These are phyloP conservation scores for Podospora fimiseda DNA, from an alignment of 495 filamentous ascomycete genomes.

Conservation along the genomic window DNA sequence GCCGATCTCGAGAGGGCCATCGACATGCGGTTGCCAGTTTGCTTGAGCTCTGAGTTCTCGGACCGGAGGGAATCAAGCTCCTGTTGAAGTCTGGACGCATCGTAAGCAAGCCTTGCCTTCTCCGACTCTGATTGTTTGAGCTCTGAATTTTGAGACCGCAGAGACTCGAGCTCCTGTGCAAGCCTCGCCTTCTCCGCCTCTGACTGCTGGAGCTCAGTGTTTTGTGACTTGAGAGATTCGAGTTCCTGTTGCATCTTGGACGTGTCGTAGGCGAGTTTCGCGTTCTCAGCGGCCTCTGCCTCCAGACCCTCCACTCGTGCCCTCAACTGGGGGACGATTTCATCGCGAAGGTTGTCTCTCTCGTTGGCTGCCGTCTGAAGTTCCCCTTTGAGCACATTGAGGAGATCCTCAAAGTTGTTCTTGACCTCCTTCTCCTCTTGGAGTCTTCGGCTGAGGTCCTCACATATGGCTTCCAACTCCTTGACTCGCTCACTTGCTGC, in stretches of 20 bases:
- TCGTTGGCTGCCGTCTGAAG: constrained; percentile 78
- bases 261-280: constrained; percentile 66
- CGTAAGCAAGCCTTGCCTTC: too few species aligned
- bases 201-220: constrained; percentile 23
- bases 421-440: constrained; percentile 81
- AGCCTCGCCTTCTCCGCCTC: background rate
- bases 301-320: constrained; percentile 73
- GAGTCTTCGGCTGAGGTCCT: constrained; percentile 73
- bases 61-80: constrained; percentile 55
- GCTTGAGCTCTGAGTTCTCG: constrained; percentile 48
- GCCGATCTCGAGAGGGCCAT: constrained; percentile 37
- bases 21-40: constrained; percentile 21
- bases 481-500: constrained; percentile 52
- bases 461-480: constrained; percentile 72
- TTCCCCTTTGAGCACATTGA: constrained; percentile 76
- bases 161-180: constrained; percentile 2
- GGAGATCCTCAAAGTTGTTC: constrained; percentile 87
- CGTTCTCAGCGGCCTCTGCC: constrained; percentile 56
- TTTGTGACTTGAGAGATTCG: constrained; percentile 61
- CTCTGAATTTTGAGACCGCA: constrained; percentile 7
- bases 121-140: too few species aligned
- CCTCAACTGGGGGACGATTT: constrained; percentile 67
- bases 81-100: constrained; percentile 62
- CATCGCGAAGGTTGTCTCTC: constrained; percentile 83
- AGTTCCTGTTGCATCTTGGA: constrained; percentile 77